Conservation (phyloP, 2,329 filamentous ascomycete genomes). For the Colletotrichum sublineola region DNA sequence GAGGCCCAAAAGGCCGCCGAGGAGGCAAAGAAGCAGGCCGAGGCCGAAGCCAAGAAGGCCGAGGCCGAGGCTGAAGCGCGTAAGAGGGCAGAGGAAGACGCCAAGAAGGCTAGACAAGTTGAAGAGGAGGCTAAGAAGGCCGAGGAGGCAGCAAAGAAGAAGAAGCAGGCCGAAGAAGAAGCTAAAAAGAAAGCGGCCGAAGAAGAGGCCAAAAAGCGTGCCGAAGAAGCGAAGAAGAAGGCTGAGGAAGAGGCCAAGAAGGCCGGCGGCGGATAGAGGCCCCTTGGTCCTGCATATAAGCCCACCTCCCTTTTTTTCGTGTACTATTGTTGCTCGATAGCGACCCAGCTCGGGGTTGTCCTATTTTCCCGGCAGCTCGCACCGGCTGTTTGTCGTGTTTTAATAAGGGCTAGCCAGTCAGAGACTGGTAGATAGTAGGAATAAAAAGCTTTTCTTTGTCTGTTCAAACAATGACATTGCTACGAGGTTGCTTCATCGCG, state of each 20-base stretch:
- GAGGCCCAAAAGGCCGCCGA: constrained; percentile 25
- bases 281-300: constrained; percentile 9
- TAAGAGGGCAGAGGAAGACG: constrained; percentile 24
- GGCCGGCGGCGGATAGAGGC: constrained; percentile 31
- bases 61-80: constrained; percentile 25
- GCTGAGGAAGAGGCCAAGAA: constrained; percentile 34
- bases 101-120: constrained; percentile 7
- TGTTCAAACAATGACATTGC: not conserved
- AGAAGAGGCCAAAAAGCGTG: constrained; percentile 25
- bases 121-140: constrained; percentile 34
- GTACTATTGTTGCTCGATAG: constrained; percentile 12
- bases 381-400: constrained; percentile 8
- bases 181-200: constrained; percentile 17
- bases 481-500: not conserved
- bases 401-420: constrained; percentile 10
- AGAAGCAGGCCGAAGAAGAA: constrained; percentile 29
- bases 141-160: constrained; percentile 34
- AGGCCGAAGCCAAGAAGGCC: constrained; percentile 28
- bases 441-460: constrained; percentile 2
- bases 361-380: not conserved
- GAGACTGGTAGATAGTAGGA: constrained; percentile 14
- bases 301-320: not conserved
- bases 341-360: constrained; percentile 7
- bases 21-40: constrained; percentile 26
- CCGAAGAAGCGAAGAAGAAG: constrained; percentile 33